Conservation (phyloP, 2,329 filamentous ascomycete species). For the Ceratocystis smalleyi region DNA sequence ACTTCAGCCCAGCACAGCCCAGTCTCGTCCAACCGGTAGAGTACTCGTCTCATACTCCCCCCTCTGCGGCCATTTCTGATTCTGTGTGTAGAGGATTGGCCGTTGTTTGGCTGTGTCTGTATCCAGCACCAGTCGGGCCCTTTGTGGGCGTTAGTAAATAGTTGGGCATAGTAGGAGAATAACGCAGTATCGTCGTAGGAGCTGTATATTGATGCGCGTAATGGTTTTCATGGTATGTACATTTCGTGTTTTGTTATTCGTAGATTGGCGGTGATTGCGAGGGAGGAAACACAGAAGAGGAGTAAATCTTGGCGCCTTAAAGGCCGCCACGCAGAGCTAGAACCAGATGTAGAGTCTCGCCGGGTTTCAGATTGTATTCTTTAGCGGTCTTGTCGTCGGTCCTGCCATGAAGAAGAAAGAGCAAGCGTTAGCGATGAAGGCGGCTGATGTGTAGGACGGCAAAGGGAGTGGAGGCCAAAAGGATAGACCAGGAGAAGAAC, state of each 20-base stretch:
- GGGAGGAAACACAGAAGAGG: neutral
- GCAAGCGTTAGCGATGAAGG: neutral
- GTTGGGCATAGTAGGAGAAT: too few species aligned
- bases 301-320: neutral
- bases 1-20: too few species aligned
- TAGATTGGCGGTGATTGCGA: neutral
- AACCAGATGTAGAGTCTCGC: constrained; percentile 87
- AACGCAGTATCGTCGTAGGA: too few species aligned
- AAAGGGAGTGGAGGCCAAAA: neutral
- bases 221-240: neutral
- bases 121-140: too few species aligned
- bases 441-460: neutral
- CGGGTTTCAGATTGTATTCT: constrained; percentile 82
- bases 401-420: constrained; percentile 35
- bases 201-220: too few species aligned
- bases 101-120: too few species aligned
- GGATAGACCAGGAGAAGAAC: constrained; percentile 13
- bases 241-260: neutral
- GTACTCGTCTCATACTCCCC: too few species aligned
- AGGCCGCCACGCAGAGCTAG: constrained; percentile 77
- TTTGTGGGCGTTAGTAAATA: too few species aligned
- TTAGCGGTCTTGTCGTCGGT: constrained; percentile 83
- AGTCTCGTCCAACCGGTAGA: too few species aligned
- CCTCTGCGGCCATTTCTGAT: too few species aligned
- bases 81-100: too few species aligned